Evolutionary conservation across 352 stramenopile species (phyloP).

Genomic region (Pythium biforme): DNA sequence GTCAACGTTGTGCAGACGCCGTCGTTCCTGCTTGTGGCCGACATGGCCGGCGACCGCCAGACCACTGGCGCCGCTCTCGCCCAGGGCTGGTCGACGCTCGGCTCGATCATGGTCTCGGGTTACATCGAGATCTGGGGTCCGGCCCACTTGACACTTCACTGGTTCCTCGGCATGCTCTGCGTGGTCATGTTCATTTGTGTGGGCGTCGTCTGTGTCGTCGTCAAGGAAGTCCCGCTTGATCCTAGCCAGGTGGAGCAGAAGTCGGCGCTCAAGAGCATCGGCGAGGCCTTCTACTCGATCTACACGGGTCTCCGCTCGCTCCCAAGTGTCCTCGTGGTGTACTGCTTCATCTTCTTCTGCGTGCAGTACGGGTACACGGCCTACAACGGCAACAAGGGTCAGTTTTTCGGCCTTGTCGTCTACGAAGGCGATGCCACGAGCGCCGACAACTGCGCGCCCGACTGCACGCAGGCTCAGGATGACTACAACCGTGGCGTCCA

Average conservation of each 20-base stretch:
- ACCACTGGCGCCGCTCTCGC: slow-evolving; percentile 44
- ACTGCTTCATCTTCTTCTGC: slow-evolving; percentile 41
- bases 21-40: slow-evolving; percentile 43
- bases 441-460: slow-evolving; percentile 29
- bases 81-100: slow-evolving; percentile 45
- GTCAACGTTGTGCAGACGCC: slow-evolving; percentile 46
- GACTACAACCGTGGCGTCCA: slow-evolving; percentile 45
- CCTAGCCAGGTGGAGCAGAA: background rate
- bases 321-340: slow-evolving; percentile 32
- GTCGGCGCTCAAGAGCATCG: background rate
- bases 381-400: slow-evolving; percentile 57
- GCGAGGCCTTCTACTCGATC: no score
- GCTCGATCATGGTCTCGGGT: slow-evolving; percentile 40
- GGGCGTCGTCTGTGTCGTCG: slow-evolving; percentile 24
- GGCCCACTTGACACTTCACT: slow-evolving; percentile 42
- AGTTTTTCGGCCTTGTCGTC: slow-evolving; percentile 45
- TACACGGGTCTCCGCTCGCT: slow-evolving; percentile 31
- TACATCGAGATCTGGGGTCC: slow-evolving; percentile 51
- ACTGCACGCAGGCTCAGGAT: slow-evolving; percentile 34
- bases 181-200: slow-evolving; percentile 26
- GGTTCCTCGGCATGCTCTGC: slow-evolving; percentile 50
- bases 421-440: slow-evolving; percentile 28
- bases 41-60: slow-evolving; percentile 53
- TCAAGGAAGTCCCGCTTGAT: slow-evolving; percentile 39
- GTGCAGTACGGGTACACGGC: slow-evolving; percentile 47